Evolutionary conservation across 2,329 filamentous ascomycete species (phyloP), one percentile per base, ranked within the genome.

Genomic region (Lecanicillium sp.): DNA sequence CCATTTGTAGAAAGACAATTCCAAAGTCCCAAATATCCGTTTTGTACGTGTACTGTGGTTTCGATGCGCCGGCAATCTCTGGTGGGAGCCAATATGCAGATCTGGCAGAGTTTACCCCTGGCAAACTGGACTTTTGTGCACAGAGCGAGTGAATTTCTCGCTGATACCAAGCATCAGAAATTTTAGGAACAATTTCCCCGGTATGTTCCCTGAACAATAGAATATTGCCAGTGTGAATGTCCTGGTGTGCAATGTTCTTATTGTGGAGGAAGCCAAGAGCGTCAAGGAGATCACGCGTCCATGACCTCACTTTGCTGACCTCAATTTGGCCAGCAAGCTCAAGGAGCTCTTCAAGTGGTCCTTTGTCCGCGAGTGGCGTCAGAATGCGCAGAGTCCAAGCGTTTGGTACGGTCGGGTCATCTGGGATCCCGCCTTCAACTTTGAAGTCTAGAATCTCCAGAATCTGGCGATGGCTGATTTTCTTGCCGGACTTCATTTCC

Each of bases 21-120:
- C 92, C 92, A 51, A 98, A 79, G 48, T 96, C 86, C 92, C 92
- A 98, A 8, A 97, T 77, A 57, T 97, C 92, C 0, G 87, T 87
- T 58, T 95, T 95, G 51, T 75, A 74, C 2, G 74, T 79, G 62
- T 82, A 70, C 58, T 83, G 68, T 20, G 72, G 72, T 19, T 74
- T 81, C 43, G 72, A 76, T 1, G 69, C 72, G 33, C 66, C 73
- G 20, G 76, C 74, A 36, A 88, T 72, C 60, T 95, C 88, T 2
- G 88, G 84, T 2, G 89, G 79, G 6, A 84, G 62, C 89, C 89
- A 95, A 48, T 87, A 87, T 2, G 83, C 79, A 13, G 87, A 88
- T 48, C 81, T 83, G 13, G 83, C 77, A 17, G 79, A 72, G 33
- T 72, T 68, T 15, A 76, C 60, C 2, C 71, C 70, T 4, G 75